Base-by-base conservation (phyloP, 139 green algal species). In the Ettlia oleoabundans region DNA sequence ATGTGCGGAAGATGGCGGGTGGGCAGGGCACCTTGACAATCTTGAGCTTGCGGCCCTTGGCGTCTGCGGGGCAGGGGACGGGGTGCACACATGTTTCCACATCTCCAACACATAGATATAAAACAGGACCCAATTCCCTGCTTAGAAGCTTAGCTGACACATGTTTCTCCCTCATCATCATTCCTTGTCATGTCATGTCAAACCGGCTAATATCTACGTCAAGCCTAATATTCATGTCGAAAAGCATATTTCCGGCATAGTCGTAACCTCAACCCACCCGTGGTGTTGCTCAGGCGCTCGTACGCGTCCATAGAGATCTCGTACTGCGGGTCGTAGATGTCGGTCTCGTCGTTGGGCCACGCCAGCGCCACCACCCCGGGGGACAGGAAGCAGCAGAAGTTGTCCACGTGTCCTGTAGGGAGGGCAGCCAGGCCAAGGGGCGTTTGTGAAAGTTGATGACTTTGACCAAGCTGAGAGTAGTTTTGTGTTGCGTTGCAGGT, bases 351-450 rank as follows among this genome's bases (percentile, higher is more conserved):
- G 68, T 96, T 88, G 51, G 84, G 88, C 92, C 92, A 96, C 38
- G 92, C 83, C 41, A 96, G 88, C 19, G 90, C 80, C 6, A 96
- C 86, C 24, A 88, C 82, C 32, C 92, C 92, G 1, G 92, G 92
- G n/a, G 83, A n/a, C 24, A 87, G 76, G 83, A 96, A 96, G 78
- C 86, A 92, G 26, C 86, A 88, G 58, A 96, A 81, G 85, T 96
- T 96, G 88, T 96, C 92, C 41, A 96, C 91, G 73, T 96, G 92
- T 8, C 92, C 71, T 78, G 71, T 4, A n/a, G 38, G 13, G 1
- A 22, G 37, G 15, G 7, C 18, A 32, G 10, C 13, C 30, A 33
- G 64, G 55, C 55, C 18, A 22, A 5, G 30, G 55, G 18, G 30
- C 5, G 21, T 32, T 15, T n/a, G 55, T 15, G 21, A n/a, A 5